phyloP scores from a whole-genome alignment of 257 asterid genomes.

The Rehmannia glutinosa region DNA sequence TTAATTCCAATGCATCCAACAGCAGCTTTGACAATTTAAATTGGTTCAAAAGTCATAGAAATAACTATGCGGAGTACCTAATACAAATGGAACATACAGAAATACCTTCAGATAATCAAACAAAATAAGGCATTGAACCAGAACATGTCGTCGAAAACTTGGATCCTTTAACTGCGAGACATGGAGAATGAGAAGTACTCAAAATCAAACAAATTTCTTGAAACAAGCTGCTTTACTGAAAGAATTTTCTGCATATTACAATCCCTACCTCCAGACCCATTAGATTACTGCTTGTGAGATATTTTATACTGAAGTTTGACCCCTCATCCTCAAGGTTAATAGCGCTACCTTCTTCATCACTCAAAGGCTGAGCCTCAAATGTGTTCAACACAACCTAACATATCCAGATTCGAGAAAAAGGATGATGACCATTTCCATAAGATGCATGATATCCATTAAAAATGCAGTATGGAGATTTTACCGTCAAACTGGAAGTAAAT shows the following conservation, averaged over 20 bases:
- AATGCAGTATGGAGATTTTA: slow-evolving; percentile 18
- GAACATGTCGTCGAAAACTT: slow-evolving; percentile 90
- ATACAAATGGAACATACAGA: slow-evolving; percentile 14
- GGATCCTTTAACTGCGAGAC: slow-evolving; percentile 87
- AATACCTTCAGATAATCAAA: slow-evolving; percentile 93
- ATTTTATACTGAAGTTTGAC: slow-evolving; percentile 88
- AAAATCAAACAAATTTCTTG: slow-evolving; percentile 9
- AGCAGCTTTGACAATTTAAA: slow-evolving; percentile 10
- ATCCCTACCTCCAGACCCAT: slow-evolving; percentile 93
- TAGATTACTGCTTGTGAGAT: slow-evolving; percentile 92
- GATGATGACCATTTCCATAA: neutral
- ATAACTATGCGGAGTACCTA: neutral
- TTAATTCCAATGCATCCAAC: neutral
- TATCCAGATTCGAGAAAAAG: slow-evolving; percentile 15
- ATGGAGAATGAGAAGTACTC: slow-evolving; percentile 10
- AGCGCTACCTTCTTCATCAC: slow-evolving; percentile 85
- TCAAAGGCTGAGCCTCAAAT: slow-evolving; percentile 94
- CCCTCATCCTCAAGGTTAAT: slow-evolving; percentile 84
- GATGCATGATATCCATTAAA: neutral
- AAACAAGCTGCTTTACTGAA: slow-evolving; percentile 8
- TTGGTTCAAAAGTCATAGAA: neutral
- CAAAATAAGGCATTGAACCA: slow-evolving; percentile 94
- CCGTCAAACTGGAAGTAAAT: slow-evolving; percentile 75
- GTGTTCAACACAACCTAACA: slow-evolving; percentile 76
- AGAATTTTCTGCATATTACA: neutral